Base-by-base conservation (phyloP, 495 filamentous ascomycete species). In the Talaromyces stipitatus region DNA sequence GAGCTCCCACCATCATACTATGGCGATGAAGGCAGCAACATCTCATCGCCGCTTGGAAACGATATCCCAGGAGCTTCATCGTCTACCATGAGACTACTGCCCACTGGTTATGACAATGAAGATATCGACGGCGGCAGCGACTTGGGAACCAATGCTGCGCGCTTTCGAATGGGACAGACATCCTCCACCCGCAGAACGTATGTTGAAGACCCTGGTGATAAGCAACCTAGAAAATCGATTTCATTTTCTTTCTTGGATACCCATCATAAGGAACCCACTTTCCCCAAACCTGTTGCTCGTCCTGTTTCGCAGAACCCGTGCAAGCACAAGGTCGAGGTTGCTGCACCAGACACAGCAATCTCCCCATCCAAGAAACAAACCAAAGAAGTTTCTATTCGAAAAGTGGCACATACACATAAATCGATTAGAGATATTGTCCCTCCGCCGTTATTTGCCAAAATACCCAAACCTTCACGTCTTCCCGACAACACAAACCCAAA, bases 11-110 rank as follows among this genome's bases (percentile, higher is more conserved):
- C 75, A n/a, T 65, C 72, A 4, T 77, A 77, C 58, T 69, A 73
- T 45, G 64, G 67, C 24, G 69, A 73, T 43, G 54, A 61, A 16
- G 69, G 72, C 12, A 69, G 70, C 11, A 66, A 67, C 36, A 51
- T 50, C 16, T 58, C 60, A 16, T 36, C 62, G 6, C 50, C 66
- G 2, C 66, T 66, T 27, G 66, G 61, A 4, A 63, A 65, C 10
- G 54, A 55, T 22, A 2, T 7, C 27, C 14, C 33, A 20, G 54
- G 78, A 16, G 81, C n/a, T n/a, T n/a, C 82, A 0, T 27, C 54
- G 18, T 33, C 79, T 14, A 81, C 83, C 0, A 84, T 86, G 83
- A 78, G 84, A 14, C 67, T 87, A 62, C 64, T 87, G 55, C 82
- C 82, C 5, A 75, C 76, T n/a, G 75, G 69, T 26, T 73, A 81